These are phyloP conservation scores for Xylariaceae sp. DNA, from an alignment of 2,329 filamentous ascomycete species.

Conservation along the genomic window DNA sequence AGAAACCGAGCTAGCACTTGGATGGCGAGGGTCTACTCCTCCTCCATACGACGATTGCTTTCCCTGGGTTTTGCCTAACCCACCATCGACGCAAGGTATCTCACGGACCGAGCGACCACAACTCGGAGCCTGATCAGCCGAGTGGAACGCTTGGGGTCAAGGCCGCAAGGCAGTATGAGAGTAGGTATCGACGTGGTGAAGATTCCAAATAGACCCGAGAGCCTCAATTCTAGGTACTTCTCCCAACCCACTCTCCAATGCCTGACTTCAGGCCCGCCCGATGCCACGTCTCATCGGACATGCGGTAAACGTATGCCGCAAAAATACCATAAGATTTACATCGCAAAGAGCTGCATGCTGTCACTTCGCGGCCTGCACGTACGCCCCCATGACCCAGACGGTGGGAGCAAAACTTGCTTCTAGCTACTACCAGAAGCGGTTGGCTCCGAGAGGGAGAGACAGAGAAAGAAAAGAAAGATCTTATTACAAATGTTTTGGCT, in stretches of 20 bases:
- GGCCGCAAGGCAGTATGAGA: background rate
- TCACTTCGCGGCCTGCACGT: background rate
- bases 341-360: background rate
- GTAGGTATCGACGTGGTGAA: no score
- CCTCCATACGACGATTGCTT: background rate
- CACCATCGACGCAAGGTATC: background rate
- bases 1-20: background rate
- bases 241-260: no score
- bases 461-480: no score
- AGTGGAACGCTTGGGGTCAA: background rate
- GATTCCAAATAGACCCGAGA: background rate
- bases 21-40: background rate
- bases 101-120: constrained; percentile 1
- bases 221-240: no score
- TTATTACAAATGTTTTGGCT: no score
- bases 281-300: no score
- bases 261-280: no score
- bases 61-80: constrained; percentile 4
- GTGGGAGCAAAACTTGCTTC: background rate
- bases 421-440: background rate
- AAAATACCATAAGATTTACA: no score
- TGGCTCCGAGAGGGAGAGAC: background rate
- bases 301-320: no score
- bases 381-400: constrained; percentile 2
- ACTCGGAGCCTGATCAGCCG: constrained; percentile 17